Evolutionary conservation across 768 basidiomycete species (phyloP), one percentile per base, ranked within the genome.

Genomic region (Candolleomyces efflorescens): DNA sequence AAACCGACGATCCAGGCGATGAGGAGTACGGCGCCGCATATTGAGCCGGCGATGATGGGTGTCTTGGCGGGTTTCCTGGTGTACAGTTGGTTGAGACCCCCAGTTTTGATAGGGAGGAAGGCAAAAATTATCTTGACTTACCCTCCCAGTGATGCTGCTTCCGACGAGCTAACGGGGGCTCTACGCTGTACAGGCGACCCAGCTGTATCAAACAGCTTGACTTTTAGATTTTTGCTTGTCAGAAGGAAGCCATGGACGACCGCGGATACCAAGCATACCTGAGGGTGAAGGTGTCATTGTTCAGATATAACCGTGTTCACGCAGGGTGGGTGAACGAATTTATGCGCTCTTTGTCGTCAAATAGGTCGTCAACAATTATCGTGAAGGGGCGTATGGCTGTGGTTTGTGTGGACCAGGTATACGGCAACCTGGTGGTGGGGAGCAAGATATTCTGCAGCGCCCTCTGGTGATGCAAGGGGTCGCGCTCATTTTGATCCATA

Each of bases 1-100:
- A 85, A 80, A 50, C 82, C 83, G 54, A 85, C 75, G 48, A 78
- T 75, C 78, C 82, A 84, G 11, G 74, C 79, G 24, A 83, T 56
- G 52, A 73, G 73, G 64, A 85, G 73, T 26, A 78, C 65, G 12
- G 75, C 75, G 39, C 84, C 85, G 58, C 82, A 82, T 56, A 85
- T 73, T 54, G 74, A 73, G 20, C 85, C 85, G 11, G 85, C 82
- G 61, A 86, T 78, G 58, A 85, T 78, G 36, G 85, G 85, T 7
- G 84, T 86, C 62, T 78, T 74, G 0, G 82, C 77, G 58, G 77
- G 80, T 54, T 80, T 75, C 46, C 83, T 86, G 15, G 36, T 51
- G 27, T 49, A 20, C 22, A 20, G 23, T 20, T 23, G 37, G 26
- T 44, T 46, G 32, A 32, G 32, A 32, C 32, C 32, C 27, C 5